phyloP scores from a whole-genome alignment of 2,329 filamentous ascomycete genomes.

The Paraphaeosphaeria sporulosa region DNA sequence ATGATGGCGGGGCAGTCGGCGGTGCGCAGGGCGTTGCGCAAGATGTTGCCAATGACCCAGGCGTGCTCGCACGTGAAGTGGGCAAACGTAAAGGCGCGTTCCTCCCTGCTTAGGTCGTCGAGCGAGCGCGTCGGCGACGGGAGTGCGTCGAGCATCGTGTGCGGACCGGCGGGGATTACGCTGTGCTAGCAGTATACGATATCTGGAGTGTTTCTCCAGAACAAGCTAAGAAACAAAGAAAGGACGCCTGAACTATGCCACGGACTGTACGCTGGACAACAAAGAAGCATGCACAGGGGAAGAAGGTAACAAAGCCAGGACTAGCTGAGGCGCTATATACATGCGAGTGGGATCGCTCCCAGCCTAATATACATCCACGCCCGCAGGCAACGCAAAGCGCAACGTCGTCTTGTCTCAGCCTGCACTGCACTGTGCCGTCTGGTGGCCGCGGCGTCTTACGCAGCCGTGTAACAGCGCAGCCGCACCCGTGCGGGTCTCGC shows the following conservation, averaged over 20 bases:
- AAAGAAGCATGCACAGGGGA: not conserved
- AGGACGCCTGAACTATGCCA: not conserved
- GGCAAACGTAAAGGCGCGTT: conserved; percentile 55
- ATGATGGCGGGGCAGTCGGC: conserved; percentile 65
- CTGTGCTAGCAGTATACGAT: not conserved
- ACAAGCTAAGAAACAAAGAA: not conserved
- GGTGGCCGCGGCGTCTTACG: conserved; percentile 4
- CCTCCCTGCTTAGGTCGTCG: conserved; percentile 50
- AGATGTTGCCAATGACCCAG: conserved; percentile 69
- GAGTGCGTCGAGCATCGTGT: conserved; percentile 33
- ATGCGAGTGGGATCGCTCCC: not conserved
- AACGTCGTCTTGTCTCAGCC: not conserved
- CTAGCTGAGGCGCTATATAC: not conserved
- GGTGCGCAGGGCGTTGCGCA: conserved; percentile 68
- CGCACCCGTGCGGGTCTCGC: not conserved
- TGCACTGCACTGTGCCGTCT: not conserved
- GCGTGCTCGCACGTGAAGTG: conserved; percentile 70
- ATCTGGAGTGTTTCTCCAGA: too few species aligned
- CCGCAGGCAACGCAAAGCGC: not conserved
- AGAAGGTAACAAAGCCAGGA: not conserved
- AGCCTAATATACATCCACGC: not conserved
- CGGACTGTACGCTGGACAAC: not conserved
- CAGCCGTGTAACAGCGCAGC: conserved; percentile 1
- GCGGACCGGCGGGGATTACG: not conserved
- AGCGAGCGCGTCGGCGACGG: conserved; percentile 48